Conservation (phyloP, 2,329 filamentous ascomycete species). For the Dothideomycetes sp. region DNA sequence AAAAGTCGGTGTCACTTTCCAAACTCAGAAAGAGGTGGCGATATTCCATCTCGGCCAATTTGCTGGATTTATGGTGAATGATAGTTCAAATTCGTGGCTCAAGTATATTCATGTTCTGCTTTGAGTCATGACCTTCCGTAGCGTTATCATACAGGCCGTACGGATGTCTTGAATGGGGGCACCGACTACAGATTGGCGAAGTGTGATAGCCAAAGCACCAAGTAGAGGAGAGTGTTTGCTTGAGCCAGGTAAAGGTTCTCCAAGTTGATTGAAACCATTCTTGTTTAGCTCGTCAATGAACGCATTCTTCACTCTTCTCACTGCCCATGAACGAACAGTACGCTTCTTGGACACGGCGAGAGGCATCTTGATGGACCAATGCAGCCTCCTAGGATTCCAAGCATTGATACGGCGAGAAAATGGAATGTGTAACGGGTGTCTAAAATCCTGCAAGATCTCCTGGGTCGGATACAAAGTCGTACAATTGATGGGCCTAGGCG, state of each 20-base stretch:
- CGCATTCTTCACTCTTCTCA: conserved; percentile 36
- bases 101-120: too few species aligned
- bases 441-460: conserved; percentile 18
- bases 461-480: conserved; percentile 20
- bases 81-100: too few species aligned
- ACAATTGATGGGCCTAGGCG: conserved; percentile 21
- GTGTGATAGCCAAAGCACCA: conserved; percentile 6
- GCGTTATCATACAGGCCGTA: background rate
- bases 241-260: background rate
- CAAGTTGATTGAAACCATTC: conserved; percentile 30
- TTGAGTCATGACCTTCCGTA: background rate
- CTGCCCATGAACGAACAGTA: conserved; percentile 39
- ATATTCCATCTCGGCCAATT: too few species aligned
- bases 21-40: too few species aligned
- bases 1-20: too few species aligned
- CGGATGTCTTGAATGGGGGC: conserved; percentile 3
- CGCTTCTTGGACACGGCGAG: conserved; percentile 28
- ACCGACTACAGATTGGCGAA: background rate
- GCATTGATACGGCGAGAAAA: conserved; percentile 17
- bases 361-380: conserved; percentile 37
- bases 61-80: too few species aligned
- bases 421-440: conserved; percentile 28
- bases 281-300: conserved; percentile 37
- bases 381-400: conserved; percentile 33
- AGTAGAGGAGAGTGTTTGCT: background rate